phyloP scores from a whole-genome alignment of 1,284 basidiomycete genomes.

The Singerocomus inundabilis region DNA sequence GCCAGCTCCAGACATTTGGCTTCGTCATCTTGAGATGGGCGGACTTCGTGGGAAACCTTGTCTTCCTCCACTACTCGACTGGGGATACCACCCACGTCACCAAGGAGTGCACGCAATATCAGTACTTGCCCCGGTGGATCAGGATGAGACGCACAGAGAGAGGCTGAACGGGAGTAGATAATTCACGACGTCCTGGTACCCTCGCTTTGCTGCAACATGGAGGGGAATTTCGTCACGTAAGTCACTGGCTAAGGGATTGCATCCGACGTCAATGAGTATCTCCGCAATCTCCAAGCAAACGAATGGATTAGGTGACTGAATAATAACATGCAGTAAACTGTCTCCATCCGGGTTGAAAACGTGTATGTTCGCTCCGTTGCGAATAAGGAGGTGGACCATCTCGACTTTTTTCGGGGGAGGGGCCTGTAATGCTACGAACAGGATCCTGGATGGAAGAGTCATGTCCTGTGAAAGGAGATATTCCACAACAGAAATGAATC shows the following conservation, averaged over 20 bases:
- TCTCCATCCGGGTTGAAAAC: not conserved
- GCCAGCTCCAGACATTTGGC: too few species aligned
- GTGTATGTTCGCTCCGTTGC: not conserved
- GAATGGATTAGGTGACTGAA: not conserved
- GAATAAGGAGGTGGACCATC: slow-evolving; percentile 2
- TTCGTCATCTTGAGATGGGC: too few species aligned
- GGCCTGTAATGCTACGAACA: slow-evolving; percentile 1
- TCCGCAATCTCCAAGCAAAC: not conserved
- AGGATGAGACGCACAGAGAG: not conserved
- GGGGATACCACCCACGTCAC: too few species aligned
- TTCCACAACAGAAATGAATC: slow-evolving; percentile 7
- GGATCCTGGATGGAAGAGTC: not conserved
- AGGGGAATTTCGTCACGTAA: slow-evolving; percentile 1
- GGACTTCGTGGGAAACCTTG: too few species aligned
- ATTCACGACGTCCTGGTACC: not conserved
- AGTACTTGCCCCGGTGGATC: not conserved
- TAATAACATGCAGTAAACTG: not conserved
- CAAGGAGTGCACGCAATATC: not conserved
- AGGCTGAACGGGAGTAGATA: not conserved
- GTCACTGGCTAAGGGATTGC: not conserved
- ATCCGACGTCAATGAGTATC: not conserved
- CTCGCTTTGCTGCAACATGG: not conserved
- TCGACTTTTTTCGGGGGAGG: not conserved
- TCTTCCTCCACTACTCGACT: too few species aligned
- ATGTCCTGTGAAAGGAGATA: slow-evolving; percentile 5